A percentile compares a stretch with the other conserved stretches of the same genome.
Conservation (phyloP, 2,329 filamentous ascomycete species). For the Allantophomopsis lycopodina region DNA sequence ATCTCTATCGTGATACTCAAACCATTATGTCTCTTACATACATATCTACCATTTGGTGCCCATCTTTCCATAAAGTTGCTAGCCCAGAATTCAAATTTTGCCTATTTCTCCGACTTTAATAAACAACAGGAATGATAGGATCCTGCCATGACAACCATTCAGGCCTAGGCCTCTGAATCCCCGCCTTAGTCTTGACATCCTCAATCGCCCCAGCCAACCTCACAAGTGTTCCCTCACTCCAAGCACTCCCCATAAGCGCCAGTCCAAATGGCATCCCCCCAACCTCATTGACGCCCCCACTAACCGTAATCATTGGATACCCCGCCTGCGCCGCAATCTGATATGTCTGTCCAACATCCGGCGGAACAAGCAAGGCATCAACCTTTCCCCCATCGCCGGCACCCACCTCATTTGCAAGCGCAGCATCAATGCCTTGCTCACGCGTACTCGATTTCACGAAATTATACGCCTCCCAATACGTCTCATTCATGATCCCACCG, state of each 20-base stretch:
- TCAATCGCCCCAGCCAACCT: conserved; percentile 51
- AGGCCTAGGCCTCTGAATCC: conserved; percentile 32
- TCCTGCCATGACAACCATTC: conserved; percentile 24
- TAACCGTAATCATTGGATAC: conserved; percentile 60
- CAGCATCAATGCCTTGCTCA: conserved; percentile 57
- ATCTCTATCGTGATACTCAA: no score
- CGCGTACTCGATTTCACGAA: conserved; percentile 44
- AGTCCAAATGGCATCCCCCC: conserved; percentile 49
- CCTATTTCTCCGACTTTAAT: no score
- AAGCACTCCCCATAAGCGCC: conserved; percentile 46
- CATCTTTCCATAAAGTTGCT: no score
- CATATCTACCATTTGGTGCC: no score
- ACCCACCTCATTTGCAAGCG: conserved; percentile 36
- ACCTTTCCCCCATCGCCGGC: conserved; percentile 18
- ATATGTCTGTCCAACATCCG: conserved; percentile 52
- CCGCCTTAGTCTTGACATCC: conserved; percentile 32
- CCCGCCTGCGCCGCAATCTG: conserved; percentile 64
- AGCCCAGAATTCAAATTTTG: no score
- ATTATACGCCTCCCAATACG: conserved; percentile 50
- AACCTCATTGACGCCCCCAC: conserved; percentile 37
- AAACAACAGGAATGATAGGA: no score
- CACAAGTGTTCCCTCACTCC: conserved; percentile 41
- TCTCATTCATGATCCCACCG: conserved; percentile 46
- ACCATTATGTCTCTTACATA: no score
- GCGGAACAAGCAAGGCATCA: conserved; percentile 52